Evolutionary conservation across 306 rosid species (phyloP).

Genomic region (Fragaria vesca): DNA sequence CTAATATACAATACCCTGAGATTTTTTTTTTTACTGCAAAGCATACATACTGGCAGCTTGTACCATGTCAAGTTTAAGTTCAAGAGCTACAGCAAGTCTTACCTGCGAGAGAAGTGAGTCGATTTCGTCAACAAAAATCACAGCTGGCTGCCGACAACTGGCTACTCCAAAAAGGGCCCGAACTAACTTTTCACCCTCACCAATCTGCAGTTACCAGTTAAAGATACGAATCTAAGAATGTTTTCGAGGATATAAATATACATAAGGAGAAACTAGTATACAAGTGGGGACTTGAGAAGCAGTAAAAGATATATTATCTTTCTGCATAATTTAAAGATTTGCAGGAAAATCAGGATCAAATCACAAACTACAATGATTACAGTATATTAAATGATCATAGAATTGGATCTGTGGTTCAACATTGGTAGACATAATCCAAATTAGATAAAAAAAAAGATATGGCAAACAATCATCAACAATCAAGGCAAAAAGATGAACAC

Average conservation of each 20-base stretch:
- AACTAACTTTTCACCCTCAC: conserved; percentile 97
- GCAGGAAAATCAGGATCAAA: conserved; percentile 20
- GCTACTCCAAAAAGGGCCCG: conserved; percentile 96
- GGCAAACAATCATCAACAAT: conserved; percentile 9
- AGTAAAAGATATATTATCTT: background rate
- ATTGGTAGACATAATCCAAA: background rate
- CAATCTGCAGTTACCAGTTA: conserved; percentile 60
- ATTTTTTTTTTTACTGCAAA: background rate
- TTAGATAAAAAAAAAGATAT: background rate
- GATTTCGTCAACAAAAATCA: conserved; percentile 94
- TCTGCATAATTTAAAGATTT: conserved; percentile 10
- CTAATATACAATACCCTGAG: conserved; percentile 17
- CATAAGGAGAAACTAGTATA: background rate
- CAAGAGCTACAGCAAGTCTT: conserved; percentile 28
- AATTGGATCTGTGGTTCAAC: conserved; percentile 10
- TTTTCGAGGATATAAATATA: conserved; percentile 16
- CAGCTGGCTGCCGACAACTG: conserved; percentile 97
- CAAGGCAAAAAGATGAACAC: conserved; percentile 29
- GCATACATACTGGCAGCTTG: background rate
- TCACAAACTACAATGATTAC: conserved; percentile 13
- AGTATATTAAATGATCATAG: background rate
- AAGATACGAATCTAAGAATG: conserved; percentile 15
- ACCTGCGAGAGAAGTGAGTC: conserved; percentile 99
- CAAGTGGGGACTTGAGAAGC: conserved; percentile 12
- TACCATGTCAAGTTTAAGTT: conserved; percentile 10